These are phyloP conservation scores for Lunularia cruciata DNA, from an alignment of 225 moss, liverwort and hornwort genomes.

Conservation along the genomic window DNA sequence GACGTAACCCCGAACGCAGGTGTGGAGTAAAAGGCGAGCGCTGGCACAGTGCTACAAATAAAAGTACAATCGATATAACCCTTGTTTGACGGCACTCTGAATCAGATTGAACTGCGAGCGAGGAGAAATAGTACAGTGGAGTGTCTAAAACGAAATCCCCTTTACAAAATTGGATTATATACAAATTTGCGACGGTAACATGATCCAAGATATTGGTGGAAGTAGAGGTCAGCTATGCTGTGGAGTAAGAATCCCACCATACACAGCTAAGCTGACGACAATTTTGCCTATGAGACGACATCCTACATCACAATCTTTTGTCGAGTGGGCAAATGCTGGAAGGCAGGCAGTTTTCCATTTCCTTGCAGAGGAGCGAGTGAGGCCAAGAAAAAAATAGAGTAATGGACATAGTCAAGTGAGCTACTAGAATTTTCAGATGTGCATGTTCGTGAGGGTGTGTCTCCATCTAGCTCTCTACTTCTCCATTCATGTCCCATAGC, in stretches of 20 bases:
- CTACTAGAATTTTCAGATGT: no score
- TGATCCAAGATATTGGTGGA: background rate
- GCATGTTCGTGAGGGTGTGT: no score
- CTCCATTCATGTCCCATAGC: background rate
- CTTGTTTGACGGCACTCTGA: background rate
- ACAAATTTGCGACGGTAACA: slow-evolving; percentile 14
- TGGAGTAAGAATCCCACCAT: background rate
- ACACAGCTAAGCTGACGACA: background rate
- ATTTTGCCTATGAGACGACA: background rate
- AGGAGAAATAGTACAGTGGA: background rate
- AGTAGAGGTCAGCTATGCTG: background rate
- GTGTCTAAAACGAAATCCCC: background rate
- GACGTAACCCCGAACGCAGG: no score
- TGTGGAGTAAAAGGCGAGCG: no score
- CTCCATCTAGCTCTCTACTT: background rate
- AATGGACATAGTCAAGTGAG: background rate
- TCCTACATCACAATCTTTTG: background rate
- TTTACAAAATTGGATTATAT: slow-evolving; percentile 27
- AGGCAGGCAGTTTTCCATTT: background rate
- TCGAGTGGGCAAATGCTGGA: background rate
- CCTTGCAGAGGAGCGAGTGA: background rate
- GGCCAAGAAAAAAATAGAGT: background rate
- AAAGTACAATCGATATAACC: no score
- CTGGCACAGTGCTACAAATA: no score
- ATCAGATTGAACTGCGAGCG: background rate